Evolutionary conservation across 2,329 filamentous ascomycete species (phyloP), one percentile per base, ranked within the genome.

Genomic region (Colletotrichum agaves): DNA sequence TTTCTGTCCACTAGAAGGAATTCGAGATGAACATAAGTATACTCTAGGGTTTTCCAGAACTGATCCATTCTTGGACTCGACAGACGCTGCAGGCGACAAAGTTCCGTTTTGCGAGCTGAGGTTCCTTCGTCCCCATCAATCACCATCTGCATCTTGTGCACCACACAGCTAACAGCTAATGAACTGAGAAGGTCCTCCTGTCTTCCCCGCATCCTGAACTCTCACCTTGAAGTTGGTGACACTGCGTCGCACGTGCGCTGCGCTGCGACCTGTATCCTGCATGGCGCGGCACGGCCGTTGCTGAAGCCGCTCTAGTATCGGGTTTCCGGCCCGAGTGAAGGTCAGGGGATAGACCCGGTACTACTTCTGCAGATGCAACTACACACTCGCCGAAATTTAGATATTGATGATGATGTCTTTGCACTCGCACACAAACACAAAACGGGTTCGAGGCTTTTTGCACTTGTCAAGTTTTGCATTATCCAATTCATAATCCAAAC

Each of bases 271-370:
- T 6, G n/a, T n/a, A 12, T n/a, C 7, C 4, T 17, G 56, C 43
- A 59, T 47, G 41, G 43, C 27, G 19, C 47, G 43, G 43, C 56
- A 59, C 56, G 56, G 56, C 17, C 56, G 41, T 47, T 8, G 43
- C 21, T 59, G 56, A 23, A 46, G 41, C 41, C 33, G 8, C 50
- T 23, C 35, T 23, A 37, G 23, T 17, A 13, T 46, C 59, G 35
- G 35, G 33, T 31, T 39, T 19, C 35, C 35, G 58, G 35, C 58
- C 35, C 58, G 58, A n/a, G n/a, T 17, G 5, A 19, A 10, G 12
- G n/a, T n/a, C 10, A 19, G 13, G 5, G 17, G 41, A n/a, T 44
- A n/a, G 17, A 44, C 41, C 41, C 8, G 41, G 41, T 13, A 19
- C 8, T 8, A 8, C 41, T 44, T 27, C 41, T 15, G 15, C 13